Evolutionary conservation across 352 stramenopile species (phyloP).

Genomic region (Globisporangium cylindrosporum): DNA sequence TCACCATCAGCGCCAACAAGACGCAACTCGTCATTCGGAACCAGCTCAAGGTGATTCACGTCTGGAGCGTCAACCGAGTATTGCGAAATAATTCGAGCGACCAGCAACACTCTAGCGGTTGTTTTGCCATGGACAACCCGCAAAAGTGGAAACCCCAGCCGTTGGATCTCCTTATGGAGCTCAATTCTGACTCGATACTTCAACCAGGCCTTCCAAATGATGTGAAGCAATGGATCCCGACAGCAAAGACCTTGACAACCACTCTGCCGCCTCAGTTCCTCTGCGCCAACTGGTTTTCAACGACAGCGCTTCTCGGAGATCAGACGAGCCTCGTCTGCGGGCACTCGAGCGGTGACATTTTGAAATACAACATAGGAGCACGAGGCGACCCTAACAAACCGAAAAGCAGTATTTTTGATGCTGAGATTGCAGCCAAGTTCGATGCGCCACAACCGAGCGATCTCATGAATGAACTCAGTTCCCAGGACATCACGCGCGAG

Average conservation of each 20-base stretch:
- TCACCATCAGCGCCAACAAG: slow-evolving; percentile 21
- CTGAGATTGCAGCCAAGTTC: slow-evolving; percentile 28
- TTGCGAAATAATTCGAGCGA: slow-evolving; percentile 11
- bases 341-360: slow-evolving; percentile 27
- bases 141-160: slow-evolving; percentile 35
- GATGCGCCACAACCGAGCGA: slow-evolving; percentile 20
- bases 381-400: background rate
- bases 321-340: slow-evolving; percentile 27
- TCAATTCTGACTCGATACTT: slow-evolving; percentile 21
- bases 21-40: slow-evolving; percentile 24
- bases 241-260: background rate
- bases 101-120: slow-evolving; percentile 33
- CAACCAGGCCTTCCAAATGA: slow-evolving; percentile 21
- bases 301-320: slow-evolving; percentile 19
- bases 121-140: slow-evolving; percentile 24
- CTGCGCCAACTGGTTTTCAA: slow-evolving; percentile 24
- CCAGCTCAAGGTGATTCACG: slow-evolving; percentile 21
- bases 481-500: slow-evolving; percentile 25
- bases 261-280: slow-evolving; percentile 6
- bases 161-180: slow-evolving; percentile 26
- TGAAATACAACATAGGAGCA: slow-evolving; percentile 30
- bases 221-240: slow-evolving; percentile 18
- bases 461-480: slow-evolving; percentile 10
- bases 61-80: slow-evolving; percentile 27
- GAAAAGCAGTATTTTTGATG: background rate